A percentile compares a stretch with the other conserved stretches of the same genome.
These are phyloP conservation scores for Cubamyces sp. DNA, from an alignment of 768 basidiomycete genomes.

Conservation along the genomic window DNA sequence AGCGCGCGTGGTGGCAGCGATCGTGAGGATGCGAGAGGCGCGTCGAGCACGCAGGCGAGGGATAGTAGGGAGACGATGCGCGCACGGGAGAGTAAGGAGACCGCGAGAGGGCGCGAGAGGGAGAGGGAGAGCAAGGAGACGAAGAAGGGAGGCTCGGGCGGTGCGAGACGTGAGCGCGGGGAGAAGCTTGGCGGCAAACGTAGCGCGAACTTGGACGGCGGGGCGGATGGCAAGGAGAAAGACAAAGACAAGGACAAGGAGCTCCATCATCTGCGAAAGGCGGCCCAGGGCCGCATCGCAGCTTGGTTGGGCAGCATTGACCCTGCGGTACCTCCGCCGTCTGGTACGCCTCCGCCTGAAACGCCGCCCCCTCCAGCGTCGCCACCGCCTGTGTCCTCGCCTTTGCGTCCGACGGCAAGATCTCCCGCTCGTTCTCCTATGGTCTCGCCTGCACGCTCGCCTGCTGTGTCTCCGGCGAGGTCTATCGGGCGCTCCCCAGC, in stretches of 20 bases:
- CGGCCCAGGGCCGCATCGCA: conserved; percentile 73
- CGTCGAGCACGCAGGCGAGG: conserved; percentile 7
- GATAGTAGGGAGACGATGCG: conserved; percentile 17
- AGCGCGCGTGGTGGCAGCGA: conserved; percentile 20
- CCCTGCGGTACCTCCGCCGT: conserved; percentile 55
- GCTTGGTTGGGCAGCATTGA: conserved; percentile 78
- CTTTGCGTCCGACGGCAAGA: not conserved
- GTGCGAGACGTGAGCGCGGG: conserved; percentile 22
- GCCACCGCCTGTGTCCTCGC: not conserved
- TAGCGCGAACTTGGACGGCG: conserved; percentile 19
- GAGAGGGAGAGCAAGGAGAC: conserved; percentile 22
- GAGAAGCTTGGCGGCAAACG: conserved; percentile 34
- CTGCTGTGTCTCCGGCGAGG: not conserved
- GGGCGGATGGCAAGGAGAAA: conserved; percentile 26
- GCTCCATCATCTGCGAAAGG: conserved; percentile 42
- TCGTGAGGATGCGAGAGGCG: conserved; percentile 7
- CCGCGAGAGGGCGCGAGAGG: not conserved
- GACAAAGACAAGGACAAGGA: conserved; percentile 46
- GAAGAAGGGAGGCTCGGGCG: conserved; percentile 8
- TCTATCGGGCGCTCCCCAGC: not conserved
- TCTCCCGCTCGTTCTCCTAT: not conserved
- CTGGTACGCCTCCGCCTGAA: conserved; percentile 29
- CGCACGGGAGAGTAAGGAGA: conserved; percentile 11
- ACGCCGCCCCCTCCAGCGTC: conserved; percentile 15
- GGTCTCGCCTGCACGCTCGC: not conserved